Conservation (phyloP, 768 basidiomycete species). For the Boletus rubroflammeus region DNA sequence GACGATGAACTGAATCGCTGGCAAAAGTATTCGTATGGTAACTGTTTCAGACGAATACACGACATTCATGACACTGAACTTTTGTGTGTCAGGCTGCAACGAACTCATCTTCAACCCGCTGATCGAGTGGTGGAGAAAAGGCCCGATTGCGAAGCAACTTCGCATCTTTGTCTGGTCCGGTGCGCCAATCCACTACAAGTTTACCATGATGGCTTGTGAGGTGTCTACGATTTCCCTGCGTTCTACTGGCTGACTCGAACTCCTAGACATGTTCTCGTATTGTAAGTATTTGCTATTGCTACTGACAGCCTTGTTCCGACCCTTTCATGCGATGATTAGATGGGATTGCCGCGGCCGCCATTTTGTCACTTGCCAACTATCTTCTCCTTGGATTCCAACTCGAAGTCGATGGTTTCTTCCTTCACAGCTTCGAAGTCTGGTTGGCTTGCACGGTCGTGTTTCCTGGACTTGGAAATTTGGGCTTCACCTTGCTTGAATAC, state of each 20-base stretch:
- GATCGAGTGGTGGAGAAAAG: conserved; percentile 69
- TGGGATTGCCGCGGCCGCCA: conserved; percentile 64
- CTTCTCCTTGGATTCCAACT: conserved; percentile 69
- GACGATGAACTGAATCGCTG: conserved; percentile 91
- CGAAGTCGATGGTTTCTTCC: conserved; percentile 68
- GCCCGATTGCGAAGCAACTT: conserved; percentile 81
- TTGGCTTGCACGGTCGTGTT: conserved; percentile 75
- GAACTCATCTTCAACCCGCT: conserved; percentile 85
- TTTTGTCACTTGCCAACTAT: conserved; percentile 72
- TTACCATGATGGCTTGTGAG: conserved; percentile 55
- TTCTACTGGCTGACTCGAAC: neutral
- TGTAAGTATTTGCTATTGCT: conserved; percentile 38
- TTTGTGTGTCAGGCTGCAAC: conserved; percentile 21
- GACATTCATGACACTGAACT: conserved; percentile 27
- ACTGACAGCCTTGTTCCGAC: neutral
- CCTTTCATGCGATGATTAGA: conserved; percentile 10
- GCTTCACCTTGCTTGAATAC: conserved; percentile 74
- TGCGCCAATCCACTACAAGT: conserved; percentile 80
- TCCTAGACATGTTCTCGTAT: conserved; percentile 48
- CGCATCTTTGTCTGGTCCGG: conserved; percentile 72
- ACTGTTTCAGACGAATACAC: conserved; percentile 29
- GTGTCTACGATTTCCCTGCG: neutral
- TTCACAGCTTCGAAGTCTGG: conserved; percentile 79
- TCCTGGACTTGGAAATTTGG: conserved; percentile 67
- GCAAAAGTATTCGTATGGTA: conserved; percentile 84